A percentile compares a stretch with the other conserved stretches of the same genome.
Evolutionary conservation across 2,329 filamentous ascomycete genomes (phyloP).

Genomic region (Colletotrichum australisinense): DNA sequence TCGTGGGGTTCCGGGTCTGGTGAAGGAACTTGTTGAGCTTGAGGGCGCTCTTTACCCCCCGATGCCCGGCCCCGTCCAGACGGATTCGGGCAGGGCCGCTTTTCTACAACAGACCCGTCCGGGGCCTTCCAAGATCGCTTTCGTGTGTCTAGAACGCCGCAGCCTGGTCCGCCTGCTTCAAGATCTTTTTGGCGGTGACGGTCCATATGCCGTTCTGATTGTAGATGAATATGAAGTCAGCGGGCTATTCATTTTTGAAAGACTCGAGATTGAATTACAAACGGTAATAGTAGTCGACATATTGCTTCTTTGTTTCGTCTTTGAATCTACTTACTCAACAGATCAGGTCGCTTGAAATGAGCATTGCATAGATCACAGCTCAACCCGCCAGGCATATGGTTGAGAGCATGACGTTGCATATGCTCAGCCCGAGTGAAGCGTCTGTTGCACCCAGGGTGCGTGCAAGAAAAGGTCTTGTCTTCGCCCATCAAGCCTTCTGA

Average conservation of each 20-base stretch:
- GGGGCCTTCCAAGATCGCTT: conserved; percentile 67
- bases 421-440: conserved; percentile 69
- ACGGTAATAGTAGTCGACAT: neutral
- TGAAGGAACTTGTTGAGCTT: conserved; percentile 26
- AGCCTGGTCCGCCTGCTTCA: conserved; percentile 64
- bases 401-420: conserved; percentile 67
- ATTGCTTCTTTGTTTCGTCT: neutral
- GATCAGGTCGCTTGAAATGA: conserved; percentile 70
- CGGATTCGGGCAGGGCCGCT: conserved; percentile 42
- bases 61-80: conserved; percentile 9
- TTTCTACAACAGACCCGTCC: conserved; percentile 63
- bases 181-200: conserved; percentile 65
- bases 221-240: neutral
- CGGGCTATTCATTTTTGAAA: neutral
- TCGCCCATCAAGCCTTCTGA: conserved; percentile 13
- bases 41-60: conserved; percentile 11
- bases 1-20: conserved; percentile 21
- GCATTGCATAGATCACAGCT: conserved; percentile 70
- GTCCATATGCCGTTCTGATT: conserved; percentile 66
- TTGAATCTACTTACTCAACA: conserved; percentile 45
- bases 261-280: neutral
- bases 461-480: conserved; percentile 45
- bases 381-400: conserved; percentile 63
- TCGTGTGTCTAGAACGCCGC: conserved; percentile 62
- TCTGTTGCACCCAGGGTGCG: conserved; percentile 59